A percentile compares a stretch with the other conserved stretches of the same genome.
Evolutionary conservation across 1,139 yeast genomes (phyloP).

Genomic region (Entelexis paramagnoliae): DNA sequence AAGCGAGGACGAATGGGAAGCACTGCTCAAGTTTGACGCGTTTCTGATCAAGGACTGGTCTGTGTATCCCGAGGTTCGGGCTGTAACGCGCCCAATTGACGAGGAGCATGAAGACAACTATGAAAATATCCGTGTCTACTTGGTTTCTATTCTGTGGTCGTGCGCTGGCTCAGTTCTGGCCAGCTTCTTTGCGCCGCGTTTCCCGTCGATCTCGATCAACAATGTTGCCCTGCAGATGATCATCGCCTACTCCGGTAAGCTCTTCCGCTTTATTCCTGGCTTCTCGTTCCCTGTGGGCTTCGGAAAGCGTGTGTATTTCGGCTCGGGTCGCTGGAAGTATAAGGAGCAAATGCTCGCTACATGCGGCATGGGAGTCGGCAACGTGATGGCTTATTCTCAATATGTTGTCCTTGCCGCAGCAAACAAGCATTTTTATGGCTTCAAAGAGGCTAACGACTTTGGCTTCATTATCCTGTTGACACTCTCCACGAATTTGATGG

Average conservation of each 20-base stretch:
- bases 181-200: constrained; percentile 49
- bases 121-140: constrained; percentile 51
- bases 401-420: constrained; percentile 29
- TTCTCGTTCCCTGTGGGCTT: constrained; percentile 34
- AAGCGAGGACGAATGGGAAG: constrained; percentile 28
- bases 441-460: constrained; percentile 23
- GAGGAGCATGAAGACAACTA: constrained; percentile 32
- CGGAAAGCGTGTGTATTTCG: constrained; percentile 33
- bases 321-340: constrained; percentile 51
- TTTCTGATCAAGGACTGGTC: constrained; percentile 38
- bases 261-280: constrained; percentile 27
- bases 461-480: constrained; percentile 43
- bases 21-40: constrained; percentile 34
- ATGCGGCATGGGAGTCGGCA: constrained; percentile 23
- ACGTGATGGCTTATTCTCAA: constrained; percentile 26
- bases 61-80: constrained; percentile 45
- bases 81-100: constrained; percentile 41
- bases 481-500: constrained; percentile 47
- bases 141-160: constrained; percentile 47
- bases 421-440: constrained; percentile 28
- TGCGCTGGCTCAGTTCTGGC: constrained; percentile 48
- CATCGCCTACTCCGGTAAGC: constrained; percentile 47
- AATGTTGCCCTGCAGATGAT: constrained; percentile 48
- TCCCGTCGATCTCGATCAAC: constrained; percentile 40
- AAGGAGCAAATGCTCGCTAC: constrained; percentile 47